These are phyloP conservation scores for Podaxis sp. DNA, from an alignment of 768 basidiomycete genomes.

Conservation along the genomic window DNA sequence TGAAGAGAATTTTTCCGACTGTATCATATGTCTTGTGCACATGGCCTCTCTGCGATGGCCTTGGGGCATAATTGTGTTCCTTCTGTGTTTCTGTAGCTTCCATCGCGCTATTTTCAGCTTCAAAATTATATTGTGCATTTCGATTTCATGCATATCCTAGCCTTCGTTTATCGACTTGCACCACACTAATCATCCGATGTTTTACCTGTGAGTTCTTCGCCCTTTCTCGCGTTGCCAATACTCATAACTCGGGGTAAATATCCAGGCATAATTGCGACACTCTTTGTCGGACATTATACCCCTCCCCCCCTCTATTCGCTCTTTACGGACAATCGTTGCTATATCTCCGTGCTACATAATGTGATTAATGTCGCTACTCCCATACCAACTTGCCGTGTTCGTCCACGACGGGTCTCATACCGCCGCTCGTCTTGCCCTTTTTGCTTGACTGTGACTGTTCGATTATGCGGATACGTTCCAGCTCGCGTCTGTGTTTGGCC, in stretches of 20 bases:
- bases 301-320: conserved; percentile 4
- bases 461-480: conserved; percentile 53
- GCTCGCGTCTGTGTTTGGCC: conserved; percentile 58
- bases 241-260: not conserved
- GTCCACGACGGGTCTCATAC: conserved; percentile 63
- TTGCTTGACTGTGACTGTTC: conserved; percentile 40
- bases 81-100: conserved; percentile 13
- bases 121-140: conserved; percentile 16
- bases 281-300: conserved; percentile 14
- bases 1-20: conserved; percentile 16
- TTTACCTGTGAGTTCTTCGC: conserved; percentile 20
- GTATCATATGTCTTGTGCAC: conserved; percentile 19
- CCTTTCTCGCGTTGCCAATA: not conserved
- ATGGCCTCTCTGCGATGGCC: conserved; percentile 12
- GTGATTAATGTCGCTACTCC: conserved; percentile 36
- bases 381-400: conserved; percentile 58
- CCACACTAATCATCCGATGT: conserved; percentile 22
- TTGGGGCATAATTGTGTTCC: conserved; percentile 7
- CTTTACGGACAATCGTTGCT: conserved; percentile 12
- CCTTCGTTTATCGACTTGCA: conserved; percentile 14
- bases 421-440: conserved; percentile 45
- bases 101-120: conserved; percentile 7
- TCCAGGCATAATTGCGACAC: conserved; percentile 1
- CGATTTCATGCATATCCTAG: conserved; percentile 10
- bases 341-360: conserved; percentile 15